A percentile compares a stretch with the other conserved stretches of the same genome.
phyloP scores from a whole-genome alignment of 768 basidiomycete species.

The Neoboletus magnificus region DNA sequence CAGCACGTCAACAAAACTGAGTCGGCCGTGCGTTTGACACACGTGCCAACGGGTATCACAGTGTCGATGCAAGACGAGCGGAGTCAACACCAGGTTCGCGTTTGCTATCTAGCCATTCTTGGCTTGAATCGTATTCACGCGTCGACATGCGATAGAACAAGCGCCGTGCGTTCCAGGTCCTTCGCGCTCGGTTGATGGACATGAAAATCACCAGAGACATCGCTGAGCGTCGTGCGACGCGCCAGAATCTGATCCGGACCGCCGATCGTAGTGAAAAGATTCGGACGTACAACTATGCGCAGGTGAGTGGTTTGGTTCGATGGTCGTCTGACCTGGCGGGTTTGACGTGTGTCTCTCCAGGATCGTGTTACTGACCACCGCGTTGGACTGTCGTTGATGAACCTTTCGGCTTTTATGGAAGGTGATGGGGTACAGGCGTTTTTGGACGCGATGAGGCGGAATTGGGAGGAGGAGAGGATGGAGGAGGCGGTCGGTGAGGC shows the following conservation, averaged over 20 bases:
- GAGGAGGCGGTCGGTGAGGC: slow-evolving; percentile 44
- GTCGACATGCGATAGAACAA: slow-evolving; percentile 59
- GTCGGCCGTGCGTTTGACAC: slow-evolving; percentile 92
- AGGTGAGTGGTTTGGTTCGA: slow-evolving; percentile 39
- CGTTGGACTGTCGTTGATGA: slow-evolving; percentile 71
- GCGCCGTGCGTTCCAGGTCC: slow-evolving; percentile 88
- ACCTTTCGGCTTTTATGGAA: slow-evolving; percentile 62
- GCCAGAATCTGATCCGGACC: slow-evolving; percentile 72
- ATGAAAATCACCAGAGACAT: slow-evolving; percentile 68
- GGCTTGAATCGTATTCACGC: neutral
- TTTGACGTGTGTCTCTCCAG: slow-evolving; percentile 35
- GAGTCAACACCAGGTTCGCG: slow-evolving; percentile 82
- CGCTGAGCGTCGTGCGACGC: slow-evolving; percentile 61
- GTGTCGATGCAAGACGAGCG: slow-evolving; percentile 99
- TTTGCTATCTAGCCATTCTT: neutral
- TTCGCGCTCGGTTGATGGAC: slow-evolving; percentile 83
- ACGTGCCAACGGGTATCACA: slow-evolving; percentile 87
- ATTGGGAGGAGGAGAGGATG: slow-evolving; percentile 54
- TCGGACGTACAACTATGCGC: slow-evolving; percentile 92
- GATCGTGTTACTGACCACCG: slow-evolving; percentile 94
- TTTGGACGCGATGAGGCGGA: slow-evolving; percentile 51
- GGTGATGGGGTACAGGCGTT: slow-evolving; percentile 60
- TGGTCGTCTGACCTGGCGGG: too few relatives aligned
- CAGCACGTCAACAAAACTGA: slow-evolving; percentile 99
- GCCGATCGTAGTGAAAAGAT: slow-evolving; percentile 93